Evolutionary conservation across 352 stramenopile species (phyloP).

Genomic region (Phytophthora europaea): DNA sequence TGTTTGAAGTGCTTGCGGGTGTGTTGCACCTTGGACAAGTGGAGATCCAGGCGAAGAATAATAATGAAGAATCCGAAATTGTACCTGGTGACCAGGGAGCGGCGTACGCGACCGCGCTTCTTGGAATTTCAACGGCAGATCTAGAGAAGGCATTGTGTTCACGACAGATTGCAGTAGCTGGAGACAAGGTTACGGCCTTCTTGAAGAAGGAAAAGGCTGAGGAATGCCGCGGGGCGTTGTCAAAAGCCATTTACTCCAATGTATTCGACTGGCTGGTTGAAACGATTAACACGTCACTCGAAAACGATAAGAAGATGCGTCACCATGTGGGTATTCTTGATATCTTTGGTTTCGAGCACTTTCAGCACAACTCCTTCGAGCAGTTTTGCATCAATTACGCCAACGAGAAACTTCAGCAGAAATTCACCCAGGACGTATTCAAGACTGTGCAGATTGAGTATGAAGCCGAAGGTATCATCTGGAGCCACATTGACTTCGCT

Average conservation of each 20-base stretch:
- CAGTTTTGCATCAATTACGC: conserved; percentile 95
- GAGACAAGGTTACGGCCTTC: conserved; percentile 77
- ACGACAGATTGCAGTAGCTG: conserved; percentile 82
- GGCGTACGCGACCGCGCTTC: conserved; percentile 53
- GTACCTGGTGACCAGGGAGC: conserved; percentile 45
- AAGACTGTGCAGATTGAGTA: conserved; percentile 93
- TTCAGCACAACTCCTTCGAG: conserved; percentile 95
- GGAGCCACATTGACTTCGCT: conserved; percentile 94
- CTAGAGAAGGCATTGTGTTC: conserved; percentile 80
- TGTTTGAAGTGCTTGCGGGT: conserved; percentile 88
- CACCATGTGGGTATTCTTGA: conserved; percentile 93
- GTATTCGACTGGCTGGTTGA: conserved; percentile 98
- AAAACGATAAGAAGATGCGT: conserved; percentile 63
- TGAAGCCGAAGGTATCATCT: conserved; percentile 92
- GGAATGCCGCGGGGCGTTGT: conserved; percentile 95
- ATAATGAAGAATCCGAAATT: conserved; percentile 80
- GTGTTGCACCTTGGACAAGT: conserved; percentile 98
- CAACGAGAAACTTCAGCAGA: conserved; percentile 95
- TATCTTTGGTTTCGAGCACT: conserved; percentile 97
- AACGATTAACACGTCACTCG: conserved; percentile 81
- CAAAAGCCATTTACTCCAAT: conserved; percentile 97
- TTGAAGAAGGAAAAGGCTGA: conserved; percentile 89
- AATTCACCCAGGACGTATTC: conserved; percentile 93
- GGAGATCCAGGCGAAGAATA: conserved; percentile 84
- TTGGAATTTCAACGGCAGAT: conserved; percentile 61